phyloP scores from a whole-genome alignment of 768 basidiomycete genomes.

The Peribolospora kevripleyi region DNA sequence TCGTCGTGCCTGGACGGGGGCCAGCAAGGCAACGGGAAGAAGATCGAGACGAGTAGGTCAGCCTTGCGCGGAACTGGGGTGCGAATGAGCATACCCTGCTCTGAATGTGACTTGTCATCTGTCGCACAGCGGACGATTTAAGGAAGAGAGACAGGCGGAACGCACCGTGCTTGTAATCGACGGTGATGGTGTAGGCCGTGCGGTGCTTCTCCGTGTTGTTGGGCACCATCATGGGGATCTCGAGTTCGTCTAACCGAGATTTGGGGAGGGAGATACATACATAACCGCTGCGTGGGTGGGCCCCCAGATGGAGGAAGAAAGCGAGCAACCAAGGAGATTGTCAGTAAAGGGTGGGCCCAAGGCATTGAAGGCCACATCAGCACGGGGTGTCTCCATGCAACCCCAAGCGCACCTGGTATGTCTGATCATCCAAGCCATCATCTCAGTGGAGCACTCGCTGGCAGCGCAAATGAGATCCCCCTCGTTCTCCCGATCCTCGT shows the following conservation, averaged over 20 bases:
- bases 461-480: conserved; percentile 86
- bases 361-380: neutral
- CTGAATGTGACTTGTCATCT: neutral
- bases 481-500: conserved; percentile 86
- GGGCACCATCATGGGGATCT: conserved; percentile 83
- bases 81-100: conserved; percentile 2
- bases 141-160: conserved; percentile 1
- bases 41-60: neutral
- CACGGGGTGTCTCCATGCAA: neutral
- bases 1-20: conserved; percentile 44
- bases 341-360: neutral
- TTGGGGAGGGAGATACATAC: conserved; percentile 68
- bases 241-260: conserved; percentile 46
- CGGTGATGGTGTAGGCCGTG: conserved; percentile 87
- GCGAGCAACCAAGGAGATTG: neutral
- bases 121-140: neutral
- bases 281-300: conserved; percentile 41
- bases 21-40: neutral
- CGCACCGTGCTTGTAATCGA: conserved; percentile 72
- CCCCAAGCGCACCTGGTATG: conserved; percentile 50
- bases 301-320: neutral
- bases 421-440: conserved; percentile 98
- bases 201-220: conserved; percentile 68
- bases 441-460: conserved; percentile 60
- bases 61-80: neutral